Percentiles rank a stretch among this genome's conserved stretches.
phyloP scores from a whole-genome alignment of 108 stramenopile species.

The Seminavis robusta region DNA sequence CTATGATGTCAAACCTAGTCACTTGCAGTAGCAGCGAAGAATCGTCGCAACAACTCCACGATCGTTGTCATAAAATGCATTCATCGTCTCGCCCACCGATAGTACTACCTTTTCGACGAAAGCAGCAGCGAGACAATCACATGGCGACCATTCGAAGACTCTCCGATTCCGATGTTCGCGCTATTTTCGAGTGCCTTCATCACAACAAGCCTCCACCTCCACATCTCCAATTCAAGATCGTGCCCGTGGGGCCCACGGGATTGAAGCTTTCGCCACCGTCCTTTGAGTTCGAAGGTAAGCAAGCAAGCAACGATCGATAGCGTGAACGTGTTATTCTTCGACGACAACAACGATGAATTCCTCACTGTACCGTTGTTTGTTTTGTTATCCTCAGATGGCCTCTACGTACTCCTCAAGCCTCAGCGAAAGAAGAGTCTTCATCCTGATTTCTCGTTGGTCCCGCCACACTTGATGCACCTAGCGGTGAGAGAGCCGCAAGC shows the following conservation, averaged over 20 bases:
- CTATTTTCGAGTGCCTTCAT: conserved; percentile 62
- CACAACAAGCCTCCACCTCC: conserved; percentile 40
- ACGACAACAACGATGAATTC: not conserved
- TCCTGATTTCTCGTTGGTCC: conserved; percentile 2
- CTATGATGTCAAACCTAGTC: too few relatives aligned
- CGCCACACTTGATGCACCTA: conserved; percentile 30
- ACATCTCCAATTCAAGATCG: conserved; percentile 58
- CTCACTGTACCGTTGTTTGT: conserved; percentile 9
- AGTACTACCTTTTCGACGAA: too few relatives aligned
- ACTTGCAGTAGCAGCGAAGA: too few relatives aligned
- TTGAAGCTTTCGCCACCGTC: conserved; percentile 68
- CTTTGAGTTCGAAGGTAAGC: conserved; percentile 65
- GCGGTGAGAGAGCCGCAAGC: conserved; percentile 25
- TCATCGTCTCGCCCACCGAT: too few relatives aligned
- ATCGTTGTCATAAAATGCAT: too few relatives aligned
- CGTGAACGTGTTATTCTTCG: too few relatives aligned
- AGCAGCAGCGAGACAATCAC: too few relatives aligned
- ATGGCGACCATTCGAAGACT: conserved; percentile 47
- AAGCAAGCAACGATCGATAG: not conserved
- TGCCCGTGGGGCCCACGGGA: conserved; percentile 45
- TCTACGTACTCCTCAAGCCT: conserved; percentile 67
- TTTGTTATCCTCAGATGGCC: conserved; percentile 45
- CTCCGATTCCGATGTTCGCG: conserved; percentile 49
- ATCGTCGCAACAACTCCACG: too few relatives aligned
- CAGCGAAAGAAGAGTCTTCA: conserved; percentile 31